Evolutionary conservation across 1,284 basidiomycete genomes (phyloP), one percentile per base, ranked within the genome.

Genomic region (Naganishia sp.): DNA sequence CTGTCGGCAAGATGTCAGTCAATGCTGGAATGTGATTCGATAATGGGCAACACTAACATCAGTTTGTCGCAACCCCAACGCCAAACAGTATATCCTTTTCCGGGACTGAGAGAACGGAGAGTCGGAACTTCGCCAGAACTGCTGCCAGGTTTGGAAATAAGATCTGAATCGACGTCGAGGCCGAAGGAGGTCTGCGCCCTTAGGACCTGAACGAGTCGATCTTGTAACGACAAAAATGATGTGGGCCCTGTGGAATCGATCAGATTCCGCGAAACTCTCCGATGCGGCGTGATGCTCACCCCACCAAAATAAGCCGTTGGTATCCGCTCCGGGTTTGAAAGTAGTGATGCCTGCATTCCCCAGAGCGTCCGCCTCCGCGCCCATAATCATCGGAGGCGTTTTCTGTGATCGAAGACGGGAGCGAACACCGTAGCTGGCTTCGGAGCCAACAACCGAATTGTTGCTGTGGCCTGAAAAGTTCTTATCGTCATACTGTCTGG

Each of bases 281-380:
- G 21, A 25, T 21, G 3, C 28, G 28, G 28, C 15, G 25, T 50
- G 6, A n/a, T 61, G 44, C 54, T 48, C 49, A 55, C 65, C 65
- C 65, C 65, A 66, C 57, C 57, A 61, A 3, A 61, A 39, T 55
- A 63, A 44, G 18, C 53, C 57, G 42, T 55, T 42, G 0, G 52
- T 28, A 33, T 36, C 46, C 4, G 45, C 18, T 6, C 65, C 65
- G 10, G 43, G 43, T 23, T 39, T 57, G 46, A 66, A 55, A 10
- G 59, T 63, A 9, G 57, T 63, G 11, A 66, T 50, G n/a, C 65
- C 65, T 21, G 65, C 65, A 49, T 61, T 66, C 18, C 65, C 65
- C 33, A 66, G 49, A 13, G 56, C 49, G 39, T 66, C 65, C 15
- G 52, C 46, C 11, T 55, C 52, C 11, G 50, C 53, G 9, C 65